Evolutionary conservation across 2,329 filamentous ascomycete genomes (phyloP).

Genomic region (Phaeomoniella chlamydospora): DNA sequence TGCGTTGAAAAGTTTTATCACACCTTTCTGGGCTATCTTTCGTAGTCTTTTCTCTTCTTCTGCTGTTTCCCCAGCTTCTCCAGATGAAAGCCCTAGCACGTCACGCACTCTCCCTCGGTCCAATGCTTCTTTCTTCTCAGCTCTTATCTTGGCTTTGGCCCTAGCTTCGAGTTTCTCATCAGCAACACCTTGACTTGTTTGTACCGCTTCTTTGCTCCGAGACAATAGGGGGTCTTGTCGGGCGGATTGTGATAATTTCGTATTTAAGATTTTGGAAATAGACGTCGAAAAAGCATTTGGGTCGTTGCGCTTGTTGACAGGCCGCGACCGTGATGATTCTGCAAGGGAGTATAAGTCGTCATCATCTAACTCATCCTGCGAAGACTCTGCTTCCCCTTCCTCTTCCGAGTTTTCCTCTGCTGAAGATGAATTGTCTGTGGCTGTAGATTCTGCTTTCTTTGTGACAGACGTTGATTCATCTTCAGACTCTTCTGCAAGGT

Average conservation of each 20-base stretch:
- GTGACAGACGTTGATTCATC: constrained; percentile 12
- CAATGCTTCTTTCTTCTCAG: constrained; percentile 62
- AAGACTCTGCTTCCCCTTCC: constrained; percentile 9
- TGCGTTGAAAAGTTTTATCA: constrained; percentile 92
- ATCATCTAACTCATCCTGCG: constrained; percentile 22
- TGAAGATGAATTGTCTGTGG: constrained; percentile 7
- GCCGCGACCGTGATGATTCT: constrained; percentile 20
- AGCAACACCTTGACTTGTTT: constrained; percentile 56
- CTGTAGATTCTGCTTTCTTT: constrained; percentile 11
- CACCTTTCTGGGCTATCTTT: constrained; percentile 83
- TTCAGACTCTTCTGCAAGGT: constrained; percentile 29
- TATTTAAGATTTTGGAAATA: constrained; percentile 81
- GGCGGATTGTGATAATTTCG: constrained; percentile 70
- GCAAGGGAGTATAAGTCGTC: constrained; percentile 20
- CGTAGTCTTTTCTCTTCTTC: constrained; percentile 67
- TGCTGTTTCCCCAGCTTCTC: constrained; percentile 35
- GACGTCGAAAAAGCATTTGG: constrained; percentile 82
- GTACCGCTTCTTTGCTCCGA: constrained; percentile 59
- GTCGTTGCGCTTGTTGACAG: constrained; percentile 64
- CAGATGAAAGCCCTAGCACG: constrained; percentile 52
- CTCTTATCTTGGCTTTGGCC: constrained; percentile 62
- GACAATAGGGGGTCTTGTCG: constrained; percentile 84
- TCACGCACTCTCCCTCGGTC: constrained; percentile 85
- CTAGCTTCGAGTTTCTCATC: constrained; percentile 71
- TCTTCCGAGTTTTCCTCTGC: constrained; percentile 11